phyloP scores from a whole-genome alignment of 2,329 filamentous ascomycete species.

The Penicillium corylophilum region DNA sequence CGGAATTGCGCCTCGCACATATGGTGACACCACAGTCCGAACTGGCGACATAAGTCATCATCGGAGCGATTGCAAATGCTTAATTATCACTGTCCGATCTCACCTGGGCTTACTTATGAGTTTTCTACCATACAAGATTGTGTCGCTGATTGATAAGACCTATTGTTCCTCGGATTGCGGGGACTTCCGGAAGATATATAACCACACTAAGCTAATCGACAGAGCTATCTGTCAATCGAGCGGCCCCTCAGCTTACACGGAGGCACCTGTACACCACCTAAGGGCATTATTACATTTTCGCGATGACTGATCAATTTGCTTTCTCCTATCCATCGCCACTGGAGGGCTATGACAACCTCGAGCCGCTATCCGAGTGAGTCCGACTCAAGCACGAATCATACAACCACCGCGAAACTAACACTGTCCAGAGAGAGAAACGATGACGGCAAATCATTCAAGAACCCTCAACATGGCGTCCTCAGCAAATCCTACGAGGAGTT shows the following conservation, averaged over 20 bases:
- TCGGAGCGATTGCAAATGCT: slow-evolving; percentile 1
- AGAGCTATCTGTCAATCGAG: neutral
- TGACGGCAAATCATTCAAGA: slow-evolving; percentile 76
- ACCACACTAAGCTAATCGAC: neutral
- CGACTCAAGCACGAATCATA: neutral
- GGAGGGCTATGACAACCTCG: slow-evolving; percentile 50
- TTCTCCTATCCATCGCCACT: slow-evolving; percentile 58
- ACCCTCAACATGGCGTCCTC: slow-evolving; percentile 59
- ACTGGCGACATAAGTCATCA: slow-evolving; percentile 9
- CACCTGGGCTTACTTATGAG: neutral
- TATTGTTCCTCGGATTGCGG: neutral
- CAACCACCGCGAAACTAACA: neutral
- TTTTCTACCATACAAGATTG: neutral
- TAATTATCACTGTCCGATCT: neutral
- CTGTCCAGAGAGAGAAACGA: slow-evolving; percentile 55
- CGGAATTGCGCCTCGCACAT: slow-evolving; percentile 15
- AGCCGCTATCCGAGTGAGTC: slow-evolving; percentile 48
- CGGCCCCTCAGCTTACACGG: neutral
- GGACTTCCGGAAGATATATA: neutral
- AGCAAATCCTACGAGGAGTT: slow-evolving; percentile 73
- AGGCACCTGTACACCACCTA: neutral
- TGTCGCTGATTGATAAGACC: slow-evolving; percentile 10
- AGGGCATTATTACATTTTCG: neutral
- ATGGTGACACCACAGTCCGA: neutral
- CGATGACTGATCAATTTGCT: slow-evolving; percentile 52